Base-by-base conservation (phyloP, 108 stramenopile species). In the Stephanodiscus minutulus region DNA sequence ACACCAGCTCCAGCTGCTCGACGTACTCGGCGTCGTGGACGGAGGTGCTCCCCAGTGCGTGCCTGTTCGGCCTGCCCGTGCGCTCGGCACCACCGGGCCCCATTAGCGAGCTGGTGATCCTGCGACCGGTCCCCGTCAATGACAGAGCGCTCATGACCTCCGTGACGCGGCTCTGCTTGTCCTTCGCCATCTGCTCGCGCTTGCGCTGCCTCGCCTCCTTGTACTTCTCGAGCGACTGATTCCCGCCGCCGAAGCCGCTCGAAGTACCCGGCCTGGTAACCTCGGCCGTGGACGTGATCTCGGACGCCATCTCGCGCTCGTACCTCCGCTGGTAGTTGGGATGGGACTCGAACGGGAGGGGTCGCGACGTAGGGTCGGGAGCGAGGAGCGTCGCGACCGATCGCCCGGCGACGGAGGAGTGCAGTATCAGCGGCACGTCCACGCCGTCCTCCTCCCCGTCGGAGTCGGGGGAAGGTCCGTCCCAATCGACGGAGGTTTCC, bases 71-170 rank as follows among this genome's bases (percentile, higher is more conserved):
- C 13, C 94, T 65, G 25, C 94, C 94, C 3, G 90, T 95, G 18
- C 94, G 79, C 77, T 95, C 94, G 1, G 94, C 92, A 39, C 94
- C 94, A 24, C 94, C 94, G 0, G 94, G 94, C 20, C 94, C 94
- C 94, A 95, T 95, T 54, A 95, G 64, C 24, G 85, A 86, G 53
- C 83, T 85, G 0, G 94, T 95, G 74, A 95, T 92, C 39, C 90
- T 87, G 17, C 94, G 81, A 46, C 94, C 94, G 20, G 86, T 85
- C 28, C 94, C 94, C 12, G 81, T 64, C 27, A 77, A 66, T 29
- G 43, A 49, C 44, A 95, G 61, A 5, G 91, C 85, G 24, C 82
- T 85, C 88, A 95, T 82, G 53, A 90, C 90, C 55, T 91, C 87
- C 9, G 82, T 91, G 24, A 95, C 86, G 70, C 94, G 91, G 78